Evolutionary conservation across 352 stramenopile genomes (phyloP).

Genomic region (Pythium phragmiticola): DNA sequence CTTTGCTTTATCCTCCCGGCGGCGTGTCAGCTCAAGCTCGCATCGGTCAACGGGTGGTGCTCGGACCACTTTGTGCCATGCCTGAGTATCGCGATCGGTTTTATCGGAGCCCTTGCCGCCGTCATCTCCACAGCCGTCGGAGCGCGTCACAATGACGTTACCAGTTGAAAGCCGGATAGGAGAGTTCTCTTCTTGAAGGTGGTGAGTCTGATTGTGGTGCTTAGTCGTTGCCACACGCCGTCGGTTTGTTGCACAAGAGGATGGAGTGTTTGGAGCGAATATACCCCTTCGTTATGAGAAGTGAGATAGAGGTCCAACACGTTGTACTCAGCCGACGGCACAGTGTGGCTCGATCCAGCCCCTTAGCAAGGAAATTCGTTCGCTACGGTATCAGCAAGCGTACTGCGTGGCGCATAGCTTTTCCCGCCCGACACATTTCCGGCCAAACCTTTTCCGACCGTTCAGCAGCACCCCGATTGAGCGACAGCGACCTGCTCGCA

Average conservation of each 20-base stretch:
- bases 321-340: too few relatives aligned
- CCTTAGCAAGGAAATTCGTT: constrained; percentile 55
- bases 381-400: constrained; percentile 70
- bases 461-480: constrained; percentile 39
- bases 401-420: constrained; percentile 58
- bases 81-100: constrained; percentile 35
- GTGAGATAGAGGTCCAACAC: neutral
- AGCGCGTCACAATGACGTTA: constrained; percentile 4
- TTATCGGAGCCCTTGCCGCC: constrained; percentile 33
- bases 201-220: neutral
- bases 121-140: constrained; percentile 31
- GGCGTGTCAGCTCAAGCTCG: constrained; percentile 48
- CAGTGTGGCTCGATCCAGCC: constrained; percentile 65
- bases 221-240: too few relatives aligned
- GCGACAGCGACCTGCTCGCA: constrained; percentile 71
- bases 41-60: constrained; percentile 27
- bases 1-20: constrained; percentile 53
- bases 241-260: neutral
- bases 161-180: neutral
- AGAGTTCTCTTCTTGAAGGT: too few relatives aligned
- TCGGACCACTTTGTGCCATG: constrained; percentile 32
- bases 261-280: constrained; percentile 2
- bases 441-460: constrained; percentile 39
- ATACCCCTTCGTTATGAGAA: neutral
- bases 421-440: constrained; percentile 53